phyloP scores from a whole-genome alignment of 305 asterid genomes.

The Striga hermonthica region DNA sequence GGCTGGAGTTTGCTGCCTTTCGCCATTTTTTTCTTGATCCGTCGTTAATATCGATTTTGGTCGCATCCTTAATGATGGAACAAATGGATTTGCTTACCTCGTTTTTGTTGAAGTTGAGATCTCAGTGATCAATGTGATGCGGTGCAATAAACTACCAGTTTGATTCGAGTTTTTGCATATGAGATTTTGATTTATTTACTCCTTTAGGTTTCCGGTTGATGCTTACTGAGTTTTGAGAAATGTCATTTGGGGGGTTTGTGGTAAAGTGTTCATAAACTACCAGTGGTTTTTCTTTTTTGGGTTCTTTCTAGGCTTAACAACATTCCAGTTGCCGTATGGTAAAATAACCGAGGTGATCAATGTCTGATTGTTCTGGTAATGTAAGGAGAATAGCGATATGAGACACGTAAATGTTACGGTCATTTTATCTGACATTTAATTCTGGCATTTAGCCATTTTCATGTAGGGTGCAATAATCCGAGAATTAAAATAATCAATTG shows the following conservation, averaged over 20 bases:
- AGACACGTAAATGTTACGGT: no score
- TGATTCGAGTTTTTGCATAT: conserved; percentile 8
- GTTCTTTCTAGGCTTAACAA: no score
- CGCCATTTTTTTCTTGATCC: conserved; percentile 27
- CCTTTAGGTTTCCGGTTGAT: no score
- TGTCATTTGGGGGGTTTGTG: neutral
- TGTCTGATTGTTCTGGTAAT: no score
- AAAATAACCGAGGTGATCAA: no score
- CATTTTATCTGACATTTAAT: no score
- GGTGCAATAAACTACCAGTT: conserved; percentile 10
- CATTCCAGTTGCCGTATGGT: no score
- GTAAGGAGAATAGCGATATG: no score
- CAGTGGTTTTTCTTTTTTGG: no score
- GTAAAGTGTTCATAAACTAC: neutral
- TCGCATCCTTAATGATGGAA: neutral
- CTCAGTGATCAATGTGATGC: conserved; percentile 26
- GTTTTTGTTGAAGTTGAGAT: conserved; percentile 25
- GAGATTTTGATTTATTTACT: neutral
- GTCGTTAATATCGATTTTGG: conserved; percentile 4
- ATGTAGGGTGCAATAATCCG: no score
- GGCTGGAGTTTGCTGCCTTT: conserved; percentile 3
- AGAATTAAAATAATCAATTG: no score
- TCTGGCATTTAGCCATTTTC: no score
- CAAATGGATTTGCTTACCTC: neutral
- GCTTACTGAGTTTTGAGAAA: neutral